Evolutionary conservation across 2,329 filamentous ascomycete genomes (phyloP), one percentile per base, ranked within the genome.

Genomic region (Periconia macrospinosa): DNA sequence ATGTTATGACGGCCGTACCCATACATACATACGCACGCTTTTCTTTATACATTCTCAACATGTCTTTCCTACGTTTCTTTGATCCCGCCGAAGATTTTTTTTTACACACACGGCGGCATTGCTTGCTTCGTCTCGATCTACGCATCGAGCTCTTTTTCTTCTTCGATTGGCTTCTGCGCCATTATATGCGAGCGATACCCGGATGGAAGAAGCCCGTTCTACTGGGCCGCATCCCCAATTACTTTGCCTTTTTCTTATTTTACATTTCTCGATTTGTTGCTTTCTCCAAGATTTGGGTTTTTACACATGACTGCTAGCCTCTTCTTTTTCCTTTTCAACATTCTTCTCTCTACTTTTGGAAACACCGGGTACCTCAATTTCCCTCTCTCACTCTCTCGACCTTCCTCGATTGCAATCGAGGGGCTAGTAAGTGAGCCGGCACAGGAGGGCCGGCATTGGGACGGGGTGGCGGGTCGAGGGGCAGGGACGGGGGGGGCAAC

Each of bases 181-280:
- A 54, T 49, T 27, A 57, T 57, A 57, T 57, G 55, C 58, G 61
- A 60, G 54, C 59, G 61, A 70, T 70, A 70, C 66, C 68, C 68
- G 57, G 56, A 58, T 62, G 58, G 50, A 45, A 27, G 8, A 59
- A 57, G 56, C 50, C 55, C 45, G 58, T 53, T 48, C 43, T 30
- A 14, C 33, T 37, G 33, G 33, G 33, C 33, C 23, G 23, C 23
- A 27, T 27, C 23, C 23, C 23, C 23, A 27, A 27, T 27, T 27
- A 27, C 23, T 27, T 27, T 27, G 23, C 23, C 23, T 27, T 27
- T 37, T 37, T 13, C 5, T n/a, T 37, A 6, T 10, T 37, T n/a
- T 37, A 6, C 5, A 3, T 6, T 37, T 37, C 33, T 37, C 33
- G 23, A 27, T 27, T 27, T 27, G 23, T 27, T 27, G 23, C 23